Percentiles rank a stretch among this genome's conserved stretches.
Conservation (phyloP, 768 basidiomycete species). For the Omphalotus guepiniiformis region DNA sequence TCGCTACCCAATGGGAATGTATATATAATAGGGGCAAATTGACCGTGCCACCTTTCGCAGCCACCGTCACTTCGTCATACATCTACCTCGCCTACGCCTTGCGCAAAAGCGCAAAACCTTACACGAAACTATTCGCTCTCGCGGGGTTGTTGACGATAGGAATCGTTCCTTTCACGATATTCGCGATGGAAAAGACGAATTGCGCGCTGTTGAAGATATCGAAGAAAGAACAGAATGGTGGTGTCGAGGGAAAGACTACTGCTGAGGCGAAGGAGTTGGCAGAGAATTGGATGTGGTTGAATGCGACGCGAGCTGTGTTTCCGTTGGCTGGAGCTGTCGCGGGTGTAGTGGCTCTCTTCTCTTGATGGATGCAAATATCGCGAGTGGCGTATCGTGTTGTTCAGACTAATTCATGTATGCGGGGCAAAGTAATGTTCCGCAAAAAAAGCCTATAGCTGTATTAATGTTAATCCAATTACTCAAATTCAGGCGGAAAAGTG, state of each 20-base stretch:
- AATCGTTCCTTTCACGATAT: slow-evolving; percentile 1
- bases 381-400: too few species aligned
- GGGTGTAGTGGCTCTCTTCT: neutral
- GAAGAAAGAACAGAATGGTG: too few species aligned
- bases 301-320: neutral
- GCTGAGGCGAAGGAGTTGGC: neutral
- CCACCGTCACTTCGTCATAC: neutral
- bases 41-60: neutral
- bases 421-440: too few species aligned
- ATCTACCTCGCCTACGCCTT: neutral
- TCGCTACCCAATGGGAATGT: neutral
- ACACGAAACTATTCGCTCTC: neutral
- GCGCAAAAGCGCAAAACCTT: neutral
- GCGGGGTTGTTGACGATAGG: neutral
- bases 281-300: neutral
- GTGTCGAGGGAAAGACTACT: neutral
- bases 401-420: too few species aligned
- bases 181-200: neutral
- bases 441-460: too few species aligned
- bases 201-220: neutral
- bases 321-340: neutral
- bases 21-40: slow-evolving; percentile 1
- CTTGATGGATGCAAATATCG: too few species aligned
- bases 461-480: too few species aligned
- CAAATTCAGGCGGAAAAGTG: too few species aligned